Evolutionary conservation across 139 green algal species (phyloP).

Genomic region (Micractinium conductrix): DNA sequence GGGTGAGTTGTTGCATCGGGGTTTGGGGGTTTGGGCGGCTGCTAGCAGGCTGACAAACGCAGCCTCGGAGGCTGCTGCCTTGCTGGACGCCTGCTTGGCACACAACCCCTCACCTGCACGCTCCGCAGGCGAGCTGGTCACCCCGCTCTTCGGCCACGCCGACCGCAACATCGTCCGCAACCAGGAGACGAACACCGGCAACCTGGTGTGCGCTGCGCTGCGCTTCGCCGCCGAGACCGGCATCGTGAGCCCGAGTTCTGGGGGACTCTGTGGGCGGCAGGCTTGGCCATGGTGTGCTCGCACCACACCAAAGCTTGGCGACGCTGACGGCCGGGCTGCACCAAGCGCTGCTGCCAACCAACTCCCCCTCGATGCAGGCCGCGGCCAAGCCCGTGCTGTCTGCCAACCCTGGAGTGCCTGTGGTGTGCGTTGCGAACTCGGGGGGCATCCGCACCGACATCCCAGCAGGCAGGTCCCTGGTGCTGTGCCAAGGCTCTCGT

Average conservation of each 20-base stretch:
- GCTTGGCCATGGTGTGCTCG: too few species aligned
- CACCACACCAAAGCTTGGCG: too few species aligned
- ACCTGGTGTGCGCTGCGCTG: conserved; percentile 49
- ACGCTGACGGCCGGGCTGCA: too few species aligned
- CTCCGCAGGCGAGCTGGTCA: neutral
- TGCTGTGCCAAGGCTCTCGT: too few species aligned
- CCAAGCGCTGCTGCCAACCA: too few species aligned
- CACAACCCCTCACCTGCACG: neutral
- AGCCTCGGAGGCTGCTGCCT: too few species aligned
- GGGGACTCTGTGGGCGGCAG: too few species aligned
- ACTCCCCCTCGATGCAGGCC: neutral
- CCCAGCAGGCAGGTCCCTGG: too few species aligned
- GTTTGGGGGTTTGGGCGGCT: too few species aligned
- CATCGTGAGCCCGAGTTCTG: conserved; percentile 4
- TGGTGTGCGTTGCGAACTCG: conserved; percentile 34
- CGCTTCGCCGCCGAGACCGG: conserved; percentile 11
- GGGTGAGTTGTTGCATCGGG: too few species aligned
- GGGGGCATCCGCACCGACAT: conserved; percentile 42
- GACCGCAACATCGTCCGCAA: neutral
- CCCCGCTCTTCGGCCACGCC: conserved; percentile 16
- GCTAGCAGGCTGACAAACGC: too few species aligned
- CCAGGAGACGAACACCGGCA: conserved; percentile 44
- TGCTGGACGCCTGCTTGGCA: too few species aligned
- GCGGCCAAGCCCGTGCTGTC: neutral
- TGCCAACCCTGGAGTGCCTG: neutral